Evolutionary conservation across 495 filamentous ascomycete genomes (phyloP).

Genomic region (Parathielavia hyrcaniae): DNA sequence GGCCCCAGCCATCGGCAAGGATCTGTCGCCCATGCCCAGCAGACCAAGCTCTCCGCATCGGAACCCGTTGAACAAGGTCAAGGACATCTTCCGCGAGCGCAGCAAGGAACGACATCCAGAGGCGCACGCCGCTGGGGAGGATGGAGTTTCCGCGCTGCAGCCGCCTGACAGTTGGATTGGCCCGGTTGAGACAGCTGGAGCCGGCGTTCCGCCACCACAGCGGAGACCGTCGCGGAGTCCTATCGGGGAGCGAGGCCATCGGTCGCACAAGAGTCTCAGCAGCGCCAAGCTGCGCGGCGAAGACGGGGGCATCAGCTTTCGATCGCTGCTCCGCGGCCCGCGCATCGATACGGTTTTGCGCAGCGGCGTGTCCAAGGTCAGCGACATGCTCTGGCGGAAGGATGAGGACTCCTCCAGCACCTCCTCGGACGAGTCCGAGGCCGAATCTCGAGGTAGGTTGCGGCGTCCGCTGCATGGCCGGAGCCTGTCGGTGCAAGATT

Average conservation of each 20-base stretch:
- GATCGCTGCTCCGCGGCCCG: constrained; percentile 41
- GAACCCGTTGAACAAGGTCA: constrained; percentile 43
- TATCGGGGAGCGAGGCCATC: constrained; percentile 33
- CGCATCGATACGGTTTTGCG: constrained; percentile 46
- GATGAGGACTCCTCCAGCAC: constrained; percentile 33
- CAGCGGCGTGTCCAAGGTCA: constrained; percentile 44
- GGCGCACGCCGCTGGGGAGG: constrained; percentile 19
- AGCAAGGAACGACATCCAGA: constrained; percentile 37
- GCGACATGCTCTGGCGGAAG: constrained; percentile 45
- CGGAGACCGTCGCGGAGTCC: constrained; percentile 38
- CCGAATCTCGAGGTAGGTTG: constrained; percentile 33
- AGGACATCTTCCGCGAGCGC: constrained; percentile 44
- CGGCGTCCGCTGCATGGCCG: constrained; percentile 25
- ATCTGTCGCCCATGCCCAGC: constrained; percentile 40
- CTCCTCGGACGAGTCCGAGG: constrained; percentile 40
- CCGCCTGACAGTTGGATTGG: constrained; percentile 22
- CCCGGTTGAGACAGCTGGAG: constrained; percentile 26
- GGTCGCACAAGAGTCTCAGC: constrained; percentile 37
- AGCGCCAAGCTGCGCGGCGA: constrained; percentile 38
- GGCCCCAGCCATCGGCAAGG: constrained; percentile 39
- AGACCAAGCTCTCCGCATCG: constrained; percentile 39
- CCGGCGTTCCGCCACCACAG: constrained; percentile 25
- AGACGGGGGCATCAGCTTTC: constrained; percentile 36
- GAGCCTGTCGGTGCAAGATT: constrained; percentile 22
- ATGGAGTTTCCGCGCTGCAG: constrained; percentile 18